phyloP scores from a whole-genome alignment of 345 rosid genomes.

The Camelina laxa region DNA sequence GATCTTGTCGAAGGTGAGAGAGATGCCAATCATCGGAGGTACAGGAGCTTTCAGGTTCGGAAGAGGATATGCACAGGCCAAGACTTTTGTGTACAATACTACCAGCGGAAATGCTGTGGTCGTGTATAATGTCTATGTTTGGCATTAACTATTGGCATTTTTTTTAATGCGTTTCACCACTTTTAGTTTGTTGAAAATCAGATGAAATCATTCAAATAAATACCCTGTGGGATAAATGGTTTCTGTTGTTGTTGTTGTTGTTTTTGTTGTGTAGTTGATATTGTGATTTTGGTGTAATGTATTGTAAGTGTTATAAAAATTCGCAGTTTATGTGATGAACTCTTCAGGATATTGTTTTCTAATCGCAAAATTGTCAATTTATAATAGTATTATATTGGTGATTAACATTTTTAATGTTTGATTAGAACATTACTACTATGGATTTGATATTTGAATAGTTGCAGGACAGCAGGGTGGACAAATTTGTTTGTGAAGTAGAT shows the following conservation, averaged over 20 bases:
- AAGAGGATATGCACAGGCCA: slow-evolving; percentile 52
- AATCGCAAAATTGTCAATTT: not conserved
- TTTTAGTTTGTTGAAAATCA: not conserved
- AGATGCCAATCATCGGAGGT: slow-evolving; percentile 64
- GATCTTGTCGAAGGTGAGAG: slow-evolving; percentile 40
- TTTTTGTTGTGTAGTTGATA: not conserved
- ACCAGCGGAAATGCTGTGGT: slow-evolving; percentile 50
- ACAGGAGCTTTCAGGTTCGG: slow-evolving; percentile 59
- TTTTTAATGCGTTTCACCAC: not conserved
- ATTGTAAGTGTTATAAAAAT: not conserved
- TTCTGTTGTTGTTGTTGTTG: not conserved
- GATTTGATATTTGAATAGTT: too few species aligned
- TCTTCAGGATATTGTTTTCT: not conserved
- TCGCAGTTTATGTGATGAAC: not conserved
- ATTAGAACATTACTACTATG: not conserved
- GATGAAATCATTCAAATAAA: not conserved
- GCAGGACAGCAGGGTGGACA: too few species aligned
- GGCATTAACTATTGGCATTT: not conserved
- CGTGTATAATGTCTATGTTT: slow-evolving; percentile 50
- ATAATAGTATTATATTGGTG: slow-evolving; percentile 35
- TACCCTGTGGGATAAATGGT: not conserved
- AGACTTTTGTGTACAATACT: slow-evolving; percentile 40
- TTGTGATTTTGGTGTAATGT: not conserved
- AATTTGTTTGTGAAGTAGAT: too few species aligned
- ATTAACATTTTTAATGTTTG: slow-evolving; percentile 32